Conservation (phyloP, 164 flowering plant species). For the Stephania cephalantha region DNA sequence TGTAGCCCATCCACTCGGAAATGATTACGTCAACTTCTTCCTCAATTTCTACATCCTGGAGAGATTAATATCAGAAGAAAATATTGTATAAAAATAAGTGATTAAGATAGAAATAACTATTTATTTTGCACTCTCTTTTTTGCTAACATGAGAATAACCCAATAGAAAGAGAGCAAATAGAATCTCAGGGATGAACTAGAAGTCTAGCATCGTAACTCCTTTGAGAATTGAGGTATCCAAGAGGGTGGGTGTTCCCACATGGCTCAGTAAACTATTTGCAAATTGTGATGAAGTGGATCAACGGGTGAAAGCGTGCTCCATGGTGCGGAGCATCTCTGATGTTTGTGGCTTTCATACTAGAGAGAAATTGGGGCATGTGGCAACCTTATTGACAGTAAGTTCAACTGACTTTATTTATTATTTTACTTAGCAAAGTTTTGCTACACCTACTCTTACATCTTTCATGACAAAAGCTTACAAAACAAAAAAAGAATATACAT, state of each 20-base stretch:
- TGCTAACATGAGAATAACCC: not conserved
- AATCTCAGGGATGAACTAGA: not conserved
- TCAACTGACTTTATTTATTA: not conserved
- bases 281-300: not conserved
- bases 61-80: constrained; percentile 9
- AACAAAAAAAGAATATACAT: not conserved
- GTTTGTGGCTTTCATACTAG: not conserved
- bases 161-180: not conserved
- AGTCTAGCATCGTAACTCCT: not conserved
- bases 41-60: constrained; percentile 93
- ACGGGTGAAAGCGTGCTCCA: not conserved
- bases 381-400: not conserved
- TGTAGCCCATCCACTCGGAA: constrained; percentile 99
- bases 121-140: not conserved
- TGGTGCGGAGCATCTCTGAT: not conserved
- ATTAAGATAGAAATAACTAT: not conserved
- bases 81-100: not conserved
- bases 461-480: not conserved
- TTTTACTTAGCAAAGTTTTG: not conserved
- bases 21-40: constrained; percentile 95
- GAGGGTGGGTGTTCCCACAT: not conserved
- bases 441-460: too few relatives aligned
- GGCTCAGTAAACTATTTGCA: not conserved
- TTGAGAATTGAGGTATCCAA: not conserved
- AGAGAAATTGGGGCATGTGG: not conserved